These are phyloP conservation scores for Aureobasidium sp. DNA, from an alignment of 2,329 filamentous ascomycete genomes.

Conservation along the genomic window DNA sequence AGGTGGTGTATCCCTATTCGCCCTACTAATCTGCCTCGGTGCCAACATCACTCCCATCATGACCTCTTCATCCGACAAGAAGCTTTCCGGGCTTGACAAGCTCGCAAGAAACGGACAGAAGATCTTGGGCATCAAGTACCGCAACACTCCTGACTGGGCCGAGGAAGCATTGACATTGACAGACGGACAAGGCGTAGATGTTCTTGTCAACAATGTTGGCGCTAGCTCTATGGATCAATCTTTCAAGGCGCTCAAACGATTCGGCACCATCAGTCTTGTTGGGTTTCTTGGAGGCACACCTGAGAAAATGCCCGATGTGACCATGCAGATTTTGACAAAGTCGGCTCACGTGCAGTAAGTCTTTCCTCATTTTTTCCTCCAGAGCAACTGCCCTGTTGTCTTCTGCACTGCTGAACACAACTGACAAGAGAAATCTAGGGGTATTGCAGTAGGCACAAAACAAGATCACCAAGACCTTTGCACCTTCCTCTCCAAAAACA, in stretches of 20 bases:
- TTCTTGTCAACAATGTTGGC: slow-evolving; percentile 26
- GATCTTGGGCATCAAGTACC: slow-evolving; percentile 21
- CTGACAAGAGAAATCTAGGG: too few relatives aligned
- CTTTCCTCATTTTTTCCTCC: not conserved
- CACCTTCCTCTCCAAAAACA: slow-evolving; percentile 28
- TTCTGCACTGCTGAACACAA: too few relatives aligned
- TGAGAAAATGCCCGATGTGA: slow-evolving; percentile 29
- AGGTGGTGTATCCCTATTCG: slow-evolving; percentile 25
- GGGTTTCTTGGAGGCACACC: slow-evolving; percentile 35
- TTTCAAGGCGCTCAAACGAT: slow-evolving; percentile 35
- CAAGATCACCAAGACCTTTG: slow-evolving; percentile 36
- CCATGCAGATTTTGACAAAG: slow-evolving; percentile 34
- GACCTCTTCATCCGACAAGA: slow-evolving; percentile 24
- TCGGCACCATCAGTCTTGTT: slow-evolving; percentile 38
- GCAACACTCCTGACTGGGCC: slow-evolving; percentile 20
- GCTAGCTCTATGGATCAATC: slow-evolving; percentile 22
- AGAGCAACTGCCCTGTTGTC: too few relatives aligned
- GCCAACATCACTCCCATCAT: slow-evolving; percentile 32
- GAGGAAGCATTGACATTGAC: slow-evolving; percentile 20
- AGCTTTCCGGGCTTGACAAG: slow-evolving; percentile 18
- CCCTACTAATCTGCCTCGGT: slow-evolving; percentile 25
- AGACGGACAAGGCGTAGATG: slow-evolving; percentile 16
- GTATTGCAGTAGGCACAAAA: slow-evolving; percentile 38
- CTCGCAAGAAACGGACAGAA: slow-evolving; percentile 23
- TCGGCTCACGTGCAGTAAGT: slow-evolving; percentile 30